Base-by-base conservation (phyloP, 1,139 yeast genomes). In the Debaryomyces coudertii region DNA sequence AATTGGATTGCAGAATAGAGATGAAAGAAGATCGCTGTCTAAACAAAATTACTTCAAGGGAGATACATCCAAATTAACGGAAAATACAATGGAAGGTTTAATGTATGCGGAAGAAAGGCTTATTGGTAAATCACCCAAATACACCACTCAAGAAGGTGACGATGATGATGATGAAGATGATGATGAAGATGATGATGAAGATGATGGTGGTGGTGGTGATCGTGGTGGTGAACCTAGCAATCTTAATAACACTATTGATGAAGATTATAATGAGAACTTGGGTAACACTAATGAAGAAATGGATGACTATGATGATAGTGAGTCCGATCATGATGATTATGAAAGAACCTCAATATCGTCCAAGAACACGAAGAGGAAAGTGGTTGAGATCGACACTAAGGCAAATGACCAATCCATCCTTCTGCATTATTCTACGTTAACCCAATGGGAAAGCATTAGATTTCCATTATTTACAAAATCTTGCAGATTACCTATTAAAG, bases 21-120 rank as follows among this genome's bases (percentile, higher is more conserved):
- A 58, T 12, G 58, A 63, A 47, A 58, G 77, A 29, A 57, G 51
- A 29, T 55, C 54, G 2, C 51, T 69, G 23, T 55, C 64, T 2
- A 55, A 58, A n/a, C 71, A 68, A 29, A 75, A 70, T 44, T 61
- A 74, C 8, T 69, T 73, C 53, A 71, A 69, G 50, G 77, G 77
- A 1, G 78, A 73, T 49, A 71, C 79, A 2, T 73, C 79, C 0
- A 60, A 65, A 30, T 49, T 73, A 28, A 62, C 78, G 0, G 70
- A 67, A 50, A 63, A 63, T 39, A 65, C 75, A 11, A 59, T 74
- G 66, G 76, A 73, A 40, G 61, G 66, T 29, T 58, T 73, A 46
- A 61, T 74, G 57, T 70, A 68, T 47, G 76, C 71, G 1, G 76
- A 71, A 45, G 75, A 70, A 36, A 52, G 62, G 33, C 60, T 65